Conservation (phyloP, 2,329 filamentous ascomycete genomes). For the Blumeria hordei region DNA sequence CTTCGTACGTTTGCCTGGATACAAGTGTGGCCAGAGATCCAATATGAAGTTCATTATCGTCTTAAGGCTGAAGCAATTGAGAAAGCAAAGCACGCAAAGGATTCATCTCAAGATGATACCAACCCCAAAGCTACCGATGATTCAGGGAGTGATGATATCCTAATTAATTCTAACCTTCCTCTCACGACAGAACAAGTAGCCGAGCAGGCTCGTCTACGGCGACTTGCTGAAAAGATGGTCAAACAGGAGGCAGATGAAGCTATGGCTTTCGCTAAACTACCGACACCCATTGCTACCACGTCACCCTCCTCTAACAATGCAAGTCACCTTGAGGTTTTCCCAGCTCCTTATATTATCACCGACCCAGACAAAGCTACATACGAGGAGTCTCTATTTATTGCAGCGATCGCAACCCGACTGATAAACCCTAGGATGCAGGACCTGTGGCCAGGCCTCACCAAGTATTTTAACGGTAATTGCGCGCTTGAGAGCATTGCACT, state of each 20-base stretch:
- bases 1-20: slow-evolving; percentile 81
- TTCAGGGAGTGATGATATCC: slow-evolving; percentile 5
- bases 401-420: slow-evolving; percentile 31
- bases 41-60: slow-evolving; percentile 53
- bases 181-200: slow-evolving; percentile 31
- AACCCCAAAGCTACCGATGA: slow-evolving; percentile 6
- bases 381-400: slow-evolving; percentile 48
- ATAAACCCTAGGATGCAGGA: slow-evolving; percentile 26
- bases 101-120: slow-evolving; percentile 5
- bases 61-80: slow-evolving; percentile 31
- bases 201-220: slow-evolving; percentile 34
- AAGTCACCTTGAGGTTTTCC: slow-evolving; percentile 28
- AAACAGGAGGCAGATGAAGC: slow-evolving; percentile 23
- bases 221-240: slow-evolving; percentile 29
- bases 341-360: slow-evolving; percentile 43
- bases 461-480: slow-evolving; percentile 70
- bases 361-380: slow-evolving; percentile 59
- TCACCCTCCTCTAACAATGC: slow-evolving; percentile 33
- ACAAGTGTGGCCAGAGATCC: slow-evolving; percentile 58
- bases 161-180: slow-evolving; percentile 11
- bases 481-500: slow-evolving; percentile 69
- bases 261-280: slow-evolving; percentile 11
- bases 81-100: slow-evolving; percentile 14
- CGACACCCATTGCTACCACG: slow-evolving; percentile 22
- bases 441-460: slow-evolving; percentile 46